Base-by-base conservation (phyloP, 2,329 filamentous ascomycete species). In the Xylariaceae sp. region DNA sequence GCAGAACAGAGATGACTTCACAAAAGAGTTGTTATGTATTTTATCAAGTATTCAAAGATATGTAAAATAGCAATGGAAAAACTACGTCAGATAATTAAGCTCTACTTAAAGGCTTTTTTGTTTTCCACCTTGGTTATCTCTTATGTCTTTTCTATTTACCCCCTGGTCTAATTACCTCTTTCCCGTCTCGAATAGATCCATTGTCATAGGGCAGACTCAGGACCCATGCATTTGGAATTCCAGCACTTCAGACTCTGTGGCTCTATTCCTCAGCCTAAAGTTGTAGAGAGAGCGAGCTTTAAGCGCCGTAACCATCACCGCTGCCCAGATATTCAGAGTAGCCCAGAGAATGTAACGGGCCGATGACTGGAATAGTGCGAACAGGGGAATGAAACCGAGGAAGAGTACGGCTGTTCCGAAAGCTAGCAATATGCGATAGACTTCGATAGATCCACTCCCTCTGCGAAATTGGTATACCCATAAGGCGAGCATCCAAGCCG, bases 21-120 rank as follows among this genome's bases (percentile, higher is more conserved):
- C 12, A 40, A 16, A 27, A 29, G 22, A 48, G 41, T 37, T 16
- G 14, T 33, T 10, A 27, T 47, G n/a, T 33, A 32, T 47, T 33
- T 6, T 42, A 47, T 27, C 32, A 42, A 17, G 25, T 42, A 27
- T 42, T 29, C 10, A 47, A 16, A 23, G 25, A 27, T 34, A 19
- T 46, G 29, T 40, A 40, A 6, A 40, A 22, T 17, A 40, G 22
- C 23, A 40, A 17, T 39, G 16, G 17, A 10, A 21, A 4, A n/a
- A 40, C 19, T 6, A 25, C 16, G 16, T 16, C 27, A 16, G 19
- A 12, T 27, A n/a, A n/a, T 12, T 27, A 5, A 22, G 29, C 7
- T 32, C 7, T 8, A 32, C 27, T 12, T 4, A 3, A 5, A 32
- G 27, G 27, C 27, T 3, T 32, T 32, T 32, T 32, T 8, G 5